Evolutionary conservation across 345 rosid genomes (phyloP).

Genomic region (Ceriops zippeliana): DNA sequence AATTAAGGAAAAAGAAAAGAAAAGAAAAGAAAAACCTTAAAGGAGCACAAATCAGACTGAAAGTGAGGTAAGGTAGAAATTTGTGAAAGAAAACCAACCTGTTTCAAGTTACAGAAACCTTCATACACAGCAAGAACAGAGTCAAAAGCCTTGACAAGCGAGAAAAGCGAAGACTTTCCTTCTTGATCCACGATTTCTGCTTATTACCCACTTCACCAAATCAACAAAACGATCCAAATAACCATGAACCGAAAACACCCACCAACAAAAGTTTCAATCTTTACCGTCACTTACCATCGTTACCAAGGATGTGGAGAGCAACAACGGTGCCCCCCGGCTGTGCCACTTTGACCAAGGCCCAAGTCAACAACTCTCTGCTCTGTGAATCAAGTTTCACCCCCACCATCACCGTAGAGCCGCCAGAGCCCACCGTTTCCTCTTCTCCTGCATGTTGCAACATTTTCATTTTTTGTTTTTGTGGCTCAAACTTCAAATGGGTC

Average conservation of each 20-base stretch:
- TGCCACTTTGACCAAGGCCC: conserved; percentile 36
- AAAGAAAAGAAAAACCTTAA: not conserved
- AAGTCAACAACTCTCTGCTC: conserved; percentile 32
- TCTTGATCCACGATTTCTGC: conserved; percentile 28
- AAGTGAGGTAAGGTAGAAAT: not conserved
- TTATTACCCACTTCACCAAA: conserved; percentile 11
- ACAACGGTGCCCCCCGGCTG: conserved; percentile 28
- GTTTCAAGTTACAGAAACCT: conserved; percentile 38
- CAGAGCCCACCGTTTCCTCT: conserved; percentile 28
- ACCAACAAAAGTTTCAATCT: not conserved
- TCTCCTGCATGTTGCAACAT: conserved; percentile 35
- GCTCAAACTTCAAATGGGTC: not conserved
- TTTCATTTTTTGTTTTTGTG: conserved; percentile 14
- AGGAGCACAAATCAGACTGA: conserved; percentile 9
- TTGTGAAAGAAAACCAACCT: conserved; percentile 18
- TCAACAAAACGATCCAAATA: conserved; percentile 9
- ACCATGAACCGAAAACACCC: not conserved
- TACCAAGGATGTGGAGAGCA: conserved; percentile 29
- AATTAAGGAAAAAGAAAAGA: not conserved
- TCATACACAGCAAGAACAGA: conserved; percentile 33
- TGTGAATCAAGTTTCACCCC: conserved; percentile 25
- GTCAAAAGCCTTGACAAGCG: conserved; percentile 35
- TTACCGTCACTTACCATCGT: conserved; percentile 19
- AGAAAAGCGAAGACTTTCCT: conserved; percentile 29
- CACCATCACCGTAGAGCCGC: conserved; percentile 30